Percentiles rank a stretch among this genome's conserved stretches.
phyloP scores from a whole-genome alignment of 2,329 filamentous ascomycete genomes.

The Talaromyces sp. region DNA sequence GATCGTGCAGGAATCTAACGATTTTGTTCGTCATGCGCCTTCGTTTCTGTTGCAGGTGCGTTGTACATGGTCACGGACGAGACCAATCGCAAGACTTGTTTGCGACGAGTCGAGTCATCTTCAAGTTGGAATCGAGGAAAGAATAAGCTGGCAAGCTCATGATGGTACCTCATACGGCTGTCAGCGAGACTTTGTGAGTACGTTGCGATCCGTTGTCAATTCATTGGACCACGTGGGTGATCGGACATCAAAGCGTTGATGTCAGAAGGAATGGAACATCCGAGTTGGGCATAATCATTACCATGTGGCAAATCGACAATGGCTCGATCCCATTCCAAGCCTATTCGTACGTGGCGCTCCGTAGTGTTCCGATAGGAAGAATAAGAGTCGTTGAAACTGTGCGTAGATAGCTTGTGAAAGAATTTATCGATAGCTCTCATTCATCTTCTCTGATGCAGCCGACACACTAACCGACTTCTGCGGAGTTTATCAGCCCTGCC shows the following conservation, averaged over 20 bases:
- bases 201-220: not conserved
- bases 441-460: not conserved
- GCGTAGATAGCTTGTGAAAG: not conserved
- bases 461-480: not conserved
- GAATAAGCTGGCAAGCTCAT: not conserved
- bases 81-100: not conserved
- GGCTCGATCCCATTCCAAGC: not conserved
- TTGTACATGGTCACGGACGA: not conserved
- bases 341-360: not conserved
- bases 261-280: conserved; percentile 8
- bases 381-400: not conserved
- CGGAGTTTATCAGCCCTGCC: not conserved
- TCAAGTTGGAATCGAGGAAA: not conserved
- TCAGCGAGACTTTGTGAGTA: not conserved
- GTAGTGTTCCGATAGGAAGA: not conserved
- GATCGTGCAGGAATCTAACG: not conserved
- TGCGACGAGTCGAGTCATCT: not conserved
- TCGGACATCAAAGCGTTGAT: not conserved
- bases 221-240: not conserved
- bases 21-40: not conserved
- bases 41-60: not conserved
- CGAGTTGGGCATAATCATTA: conserved; percentile 11
- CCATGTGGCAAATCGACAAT: conserved; percentile 6
- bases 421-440: not conserved
- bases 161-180: not conserved